Base-by-base conservation (phyloP, 352 stramenopile genomes). In the Thalassiosira hispida region DNA sequence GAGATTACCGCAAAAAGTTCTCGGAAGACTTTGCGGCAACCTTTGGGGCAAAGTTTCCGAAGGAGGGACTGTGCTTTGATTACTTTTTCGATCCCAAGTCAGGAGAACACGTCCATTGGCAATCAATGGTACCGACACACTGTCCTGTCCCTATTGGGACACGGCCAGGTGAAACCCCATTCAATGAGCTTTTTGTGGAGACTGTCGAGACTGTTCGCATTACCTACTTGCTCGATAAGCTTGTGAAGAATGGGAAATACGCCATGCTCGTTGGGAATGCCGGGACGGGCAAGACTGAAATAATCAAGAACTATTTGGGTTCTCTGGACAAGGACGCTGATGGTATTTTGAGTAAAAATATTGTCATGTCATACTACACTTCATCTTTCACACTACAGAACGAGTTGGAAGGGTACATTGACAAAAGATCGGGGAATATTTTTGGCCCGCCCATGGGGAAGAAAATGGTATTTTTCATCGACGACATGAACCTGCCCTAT, bases 301-400 rank as follows among this genome's bases (percentile, higher is more conserved):
- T 98, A 55, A 93, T 98, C 49, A 97, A 98, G 79, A 97, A 98
- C 59, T 98, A 98, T 78, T 83, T 73, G 47, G 95, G 55, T 23
- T 84, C 79, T 44, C 72, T 96, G 55, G 91, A 96, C 73, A 95
- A 95, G 73, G 92, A 96, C 0, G 91, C 96, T 52, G 96, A 98
- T 53, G 95, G 97, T 59, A 97, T 99, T 90, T 85, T 98, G 29
- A 97, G 95, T 82, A 97, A 96, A 59, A 98, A 94, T 73, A 98
- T 99, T 84, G 98, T 98, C 84, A 98, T 98, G 96, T 98, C 97
- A 72, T 98, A 98, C 86, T 98, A 97, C 86, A 98, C 95, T 1
- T 95, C 98, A 77, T 98, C 95, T 20, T 96, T 94, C 79, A 97
- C 96, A 52, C 80, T 98, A 6, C 96, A 98, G 73, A 93, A 97